Percentiles rank a stretch among this genome's conserved stretches.
phyloP scores from a whole-genome alignment of 306 rosid genomes.

The Ormosia semicastrata region DNA sequence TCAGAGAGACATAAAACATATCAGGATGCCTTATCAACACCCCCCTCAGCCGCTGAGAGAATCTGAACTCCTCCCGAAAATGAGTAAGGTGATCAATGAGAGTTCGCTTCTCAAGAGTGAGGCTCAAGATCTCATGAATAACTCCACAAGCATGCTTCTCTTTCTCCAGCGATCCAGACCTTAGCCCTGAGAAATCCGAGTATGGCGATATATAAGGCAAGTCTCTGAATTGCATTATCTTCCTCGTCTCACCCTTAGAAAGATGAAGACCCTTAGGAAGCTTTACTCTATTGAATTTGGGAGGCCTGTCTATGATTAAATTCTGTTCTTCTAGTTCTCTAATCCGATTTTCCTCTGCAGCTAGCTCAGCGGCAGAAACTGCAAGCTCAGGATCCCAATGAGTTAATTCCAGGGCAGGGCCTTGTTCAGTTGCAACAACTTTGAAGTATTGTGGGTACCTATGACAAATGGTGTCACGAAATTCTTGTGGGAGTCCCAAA shows the following conservation, averaged over 20 bases:
- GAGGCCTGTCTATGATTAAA: constrained; percentile 78
- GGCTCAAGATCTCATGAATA: constrained; percentile 87
- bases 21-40: constrained; percentile 93
- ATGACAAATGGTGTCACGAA: constrained; percentile 82
- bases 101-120: constrained; percentile 77
- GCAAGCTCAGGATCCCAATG: constrained; percentile 96
- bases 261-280: constrained; percentile 84
- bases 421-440: constrained; percentile 73
- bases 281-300: constrained; percentile 64
- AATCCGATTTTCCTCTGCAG: constrained; percentile 66
- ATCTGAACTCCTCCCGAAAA: constrained; percentile 88
- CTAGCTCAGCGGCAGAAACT: constrained; percentile 77
- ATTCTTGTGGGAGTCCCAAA: constrained; percentile 74
- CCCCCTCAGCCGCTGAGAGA: constrained; percentile 86
- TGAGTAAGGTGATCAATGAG: constrained; percentile 88
- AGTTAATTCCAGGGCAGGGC: constrained; percentile 81
- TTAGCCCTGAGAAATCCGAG: constrained; percentile 70
- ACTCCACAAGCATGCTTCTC: constrained; percentile 91
- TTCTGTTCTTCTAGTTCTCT: constrained; percentile 67
- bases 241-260: constrained; percentile 80
- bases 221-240: constrained; percentile 70
- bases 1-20: constrained; percentile 82
- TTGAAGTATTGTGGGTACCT: constrained; percentile 76
- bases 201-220: constrained; percentile 79
- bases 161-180: constrained; percentile 60